A percentile compares a stretch with the other conserved stretches of the same genome.
These are phyloP conservation scores for Daldinia childiae DNA, from an alignment of 495 filamentous ascomycete genomes.

Conservation along the genomic window DNA sequence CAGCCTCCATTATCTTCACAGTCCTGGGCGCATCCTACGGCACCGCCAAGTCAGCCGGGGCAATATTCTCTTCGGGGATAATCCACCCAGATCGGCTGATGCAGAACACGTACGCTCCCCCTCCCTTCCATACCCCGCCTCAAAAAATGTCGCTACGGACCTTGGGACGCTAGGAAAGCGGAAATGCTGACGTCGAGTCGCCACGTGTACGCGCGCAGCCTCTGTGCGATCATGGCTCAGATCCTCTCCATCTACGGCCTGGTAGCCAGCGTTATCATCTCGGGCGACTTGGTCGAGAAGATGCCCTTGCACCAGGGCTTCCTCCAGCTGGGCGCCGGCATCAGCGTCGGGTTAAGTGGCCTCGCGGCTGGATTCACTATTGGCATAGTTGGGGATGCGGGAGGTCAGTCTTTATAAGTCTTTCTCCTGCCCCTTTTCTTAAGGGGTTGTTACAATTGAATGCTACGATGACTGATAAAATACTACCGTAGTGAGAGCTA, in stretches of 20 bases:
- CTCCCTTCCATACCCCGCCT: slow-evolving; percentile 20
- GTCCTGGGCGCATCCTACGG: slow-evolving; percentile 90
- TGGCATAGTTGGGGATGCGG: slow-evolving; percentile 88
- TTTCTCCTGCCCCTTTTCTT: not conserved
- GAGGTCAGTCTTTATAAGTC: slow-evolving; percentile 51
- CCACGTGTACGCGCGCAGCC: slow-evolving; percentile 57
- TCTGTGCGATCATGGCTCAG: slow-evolving; percentile 79
- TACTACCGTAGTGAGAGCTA: slow-evolving; percentile 69
- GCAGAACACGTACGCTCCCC: slow-evolving; percentile 63
- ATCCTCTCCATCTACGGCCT: slow-evolving; percentile 74
- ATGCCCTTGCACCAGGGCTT: slow-evolving; percentile 58
- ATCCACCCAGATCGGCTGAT: slow-evolving; percentile 81
- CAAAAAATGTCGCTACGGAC: not conserved
- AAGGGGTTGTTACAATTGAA: not conserved
- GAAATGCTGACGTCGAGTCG: slow-evolving; percentile 7
- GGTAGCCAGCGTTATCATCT: slow-evolving; percentile 59
- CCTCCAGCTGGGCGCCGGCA: slow-evolving; percentile 57
- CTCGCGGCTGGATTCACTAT: slow-evolving; percentile 91
- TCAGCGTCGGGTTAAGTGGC: slow-evolving; percentile 62
- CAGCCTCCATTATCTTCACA: slow-evolving; percentile 72
- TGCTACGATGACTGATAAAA: slow-evolving; percentile 1
- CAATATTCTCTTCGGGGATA: slow-evolving; percentile 72
- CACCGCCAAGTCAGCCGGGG: slow-evolving; percentile 83
- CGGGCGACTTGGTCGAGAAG: slow-evolving; percentile 54
- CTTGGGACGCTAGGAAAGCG: not conserved